These are phyloP conservation scores for Globisporangium barbulae DNA, from an alignment of 352 stramenopile genomes.

Conservation along the genomic window DNA sequence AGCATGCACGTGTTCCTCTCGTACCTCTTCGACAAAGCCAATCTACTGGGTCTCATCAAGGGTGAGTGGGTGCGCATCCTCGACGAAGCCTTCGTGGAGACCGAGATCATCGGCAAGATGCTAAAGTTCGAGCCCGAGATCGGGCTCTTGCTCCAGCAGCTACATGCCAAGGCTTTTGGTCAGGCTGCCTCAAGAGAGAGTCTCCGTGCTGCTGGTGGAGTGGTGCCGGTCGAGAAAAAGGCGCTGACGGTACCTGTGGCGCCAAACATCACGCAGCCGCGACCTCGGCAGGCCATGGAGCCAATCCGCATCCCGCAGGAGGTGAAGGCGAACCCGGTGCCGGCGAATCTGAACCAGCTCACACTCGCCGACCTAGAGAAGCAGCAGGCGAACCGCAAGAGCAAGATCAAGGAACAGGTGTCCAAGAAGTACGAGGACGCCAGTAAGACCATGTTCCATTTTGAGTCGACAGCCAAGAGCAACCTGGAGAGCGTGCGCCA, in stretches of 20 bases:
- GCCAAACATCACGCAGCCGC: constrained; percentile 87
- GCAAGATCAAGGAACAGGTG: constrained; percentile 51
- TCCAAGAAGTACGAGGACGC: constrained; percentile 75
- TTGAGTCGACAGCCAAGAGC: constrained; percentile 71
- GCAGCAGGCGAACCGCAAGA: constrained; percentile 49
- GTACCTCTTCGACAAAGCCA: constrained; percentile 77
- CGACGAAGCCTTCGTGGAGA: constrained; percentile 85
- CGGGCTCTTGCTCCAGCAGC: constrained; percentile 39
- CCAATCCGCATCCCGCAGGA: constrained; percentile 79
- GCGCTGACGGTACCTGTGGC: constrained; percentile 61
- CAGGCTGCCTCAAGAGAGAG: constrained; percentile 40
- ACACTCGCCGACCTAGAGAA: constrained; percentile 64
- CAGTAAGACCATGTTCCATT: constrained; percentile 62
- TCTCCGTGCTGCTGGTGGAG: constrained; percentile 35
- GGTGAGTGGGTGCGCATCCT: constrained; percentile 79
- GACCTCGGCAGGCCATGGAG: constrained; percentile 57
- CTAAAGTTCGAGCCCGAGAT: constrained; percentile 33
- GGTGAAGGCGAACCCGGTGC: constrained; percentile 67
- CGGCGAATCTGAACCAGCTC: constrained; percentile 57
- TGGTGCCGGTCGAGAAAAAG: constrained; percentile 41
- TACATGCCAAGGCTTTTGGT: constrained; percentile 69
- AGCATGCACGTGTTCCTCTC: constrained; percentile 87
- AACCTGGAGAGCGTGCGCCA: constrained; percentile 67
- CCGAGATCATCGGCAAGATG: constrained; percentile 67
- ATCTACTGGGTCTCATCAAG: constrained; percentile 65